A percentile compares a stretch with the other conserved stretches of the same genome.
Evolutionary conservation across 805 yeast genomes (phyloP).

Genomic region (Vanderwaltozyma yarrowii): DNA sequence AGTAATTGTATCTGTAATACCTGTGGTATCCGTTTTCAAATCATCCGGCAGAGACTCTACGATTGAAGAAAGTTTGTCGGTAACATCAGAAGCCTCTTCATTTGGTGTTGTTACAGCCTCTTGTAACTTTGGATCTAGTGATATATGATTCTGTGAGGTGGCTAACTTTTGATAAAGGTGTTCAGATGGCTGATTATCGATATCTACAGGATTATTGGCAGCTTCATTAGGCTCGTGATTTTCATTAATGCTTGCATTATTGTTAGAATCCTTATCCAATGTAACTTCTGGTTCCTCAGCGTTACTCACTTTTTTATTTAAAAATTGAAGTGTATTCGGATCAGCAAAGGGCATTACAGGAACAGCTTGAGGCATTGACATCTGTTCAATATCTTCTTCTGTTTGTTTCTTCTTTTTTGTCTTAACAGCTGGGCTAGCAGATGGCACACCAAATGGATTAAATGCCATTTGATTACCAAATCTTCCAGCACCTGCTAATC

Average conservation of each 20-base stretch:
- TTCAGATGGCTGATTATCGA: too few species aligned
- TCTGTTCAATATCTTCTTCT: conserved; percentile 10
- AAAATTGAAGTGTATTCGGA: conserved; percentile 27
- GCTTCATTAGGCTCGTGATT: neutral
- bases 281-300: neutral
- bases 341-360: conserved; percentile 46
- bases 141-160: too few species aligned
- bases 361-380: conserved; percentile 29
- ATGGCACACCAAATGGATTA: conserved; percentile 34
- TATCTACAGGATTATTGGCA: too few species aligned
- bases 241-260: too few species aligned
- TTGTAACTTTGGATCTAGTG: too few species aligned
- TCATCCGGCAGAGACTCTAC: too few species aligned
- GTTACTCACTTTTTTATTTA: conserved; percentile 7
- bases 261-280: neutral
- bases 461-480: conserved; percentile 41
- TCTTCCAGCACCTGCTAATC: conserved; percentile 74
- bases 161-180: too few species aligned
- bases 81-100: too few species aligned
- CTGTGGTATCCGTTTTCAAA: too few species aligned
- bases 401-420: conserved; percentile 20
- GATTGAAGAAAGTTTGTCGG: too few species aligned
- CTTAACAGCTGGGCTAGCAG: conserved; percentile 14
- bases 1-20: too few species aligned
- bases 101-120: too few species aligned